Base-by-base conservation (phyloP, 2,329 filamentous ascomycete species). In the Stagonosporopsis rhizophila region DNA sequence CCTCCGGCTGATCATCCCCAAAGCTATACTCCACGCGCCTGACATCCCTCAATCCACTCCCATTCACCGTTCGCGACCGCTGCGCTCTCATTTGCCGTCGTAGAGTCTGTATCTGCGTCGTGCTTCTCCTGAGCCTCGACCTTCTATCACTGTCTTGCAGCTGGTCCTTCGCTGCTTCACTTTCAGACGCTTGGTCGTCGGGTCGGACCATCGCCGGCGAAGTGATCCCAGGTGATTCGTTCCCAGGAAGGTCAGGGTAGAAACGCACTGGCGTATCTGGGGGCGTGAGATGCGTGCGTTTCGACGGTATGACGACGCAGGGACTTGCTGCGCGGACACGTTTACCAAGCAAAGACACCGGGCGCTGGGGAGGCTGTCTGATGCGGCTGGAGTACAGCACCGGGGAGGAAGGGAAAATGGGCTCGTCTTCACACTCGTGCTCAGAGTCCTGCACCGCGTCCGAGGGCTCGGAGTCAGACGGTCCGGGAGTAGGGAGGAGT, bases 401-500 rank as follows among this genome's bases (percentile, higher is more conserved):
- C 1, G 69, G 71, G 7, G 69, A 71, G 9, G 69, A 71, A 7
- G 69, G 68, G 4, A 58, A 58, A 7, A 61, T 41, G 22, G 44
- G 39, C 6, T 70, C 65, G n/a, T 65, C 56, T 14, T 63, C 57
- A 4, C 47, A 17, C 5, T 67, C 42, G 30, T 44, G 28, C 9
- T 42, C 30, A 2, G 47, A 37, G 42, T 56, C 53, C 35, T 47
- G 47, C 3, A 35, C 17, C 5, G 25, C 20, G 0, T 39, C 32
- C 17, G 34, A 6, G 14, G 22, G 44, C 15, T 60, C 56, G 7
- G 41, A 38, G 39, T 70, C 66, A 1, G 73, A 74, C 2, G 63
- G 59, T 5, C 44, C 58, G 6, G 72, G 72, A 6, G 71, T 72
- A 2, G 68, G 72, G 3, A 74, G 51, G 1, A 73, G 52, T 4